phyloP scores from a whole-genome alignment of 2,329 filamentous ascomycete species.

The Colletotrichum cuscutae region DNA sequence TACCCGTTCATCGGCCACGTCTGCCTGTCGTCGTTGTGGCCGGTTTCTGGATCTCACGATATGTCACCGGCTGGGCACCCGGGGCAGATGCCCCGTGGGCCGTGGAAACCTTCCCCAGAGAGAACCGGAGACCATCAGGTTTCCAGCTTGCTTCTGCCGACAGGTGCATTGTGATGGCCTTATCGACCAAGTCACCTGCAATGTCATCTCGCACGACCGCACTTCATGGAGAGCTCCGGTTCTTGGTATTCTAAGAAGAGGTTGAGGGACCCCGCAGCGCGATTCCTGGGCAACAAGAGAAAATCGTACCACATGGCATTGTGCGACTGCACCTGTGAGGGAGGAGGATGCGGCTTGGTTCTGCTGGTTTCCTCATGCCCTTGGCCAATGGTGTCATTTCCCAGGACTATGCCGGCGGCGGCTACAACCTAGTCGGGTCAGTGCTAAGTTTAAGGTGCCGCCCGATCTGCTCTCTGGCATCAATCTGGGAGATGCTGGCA shows the following conservation, averaged over 20 bases:
- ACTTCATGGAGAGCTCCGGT: not conserved
- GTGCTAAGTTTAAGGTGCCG: not conserved
- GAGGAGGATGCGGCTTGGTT: not conserved
- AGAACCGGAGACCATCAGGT: not conserved
- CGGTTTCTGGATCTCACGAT: not conserved
- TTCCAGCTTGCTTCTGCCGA: not conserved
- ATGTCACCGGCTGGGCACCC: conserved; percentile 20
- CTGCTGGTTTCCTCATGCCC: not conserved
- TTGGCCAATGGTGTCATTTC: conserved; percentile 6
- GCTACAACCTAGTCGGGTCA: not conserved
- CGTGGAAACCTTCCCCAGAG: not conserved
- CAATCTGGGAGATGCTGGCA: not conserved
- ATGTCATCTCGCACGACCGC: not conserved
- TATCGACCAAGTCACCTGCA: not conserved
- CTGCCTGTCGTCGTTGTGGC: not conserved
- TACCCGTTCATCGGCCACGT: not conserved
- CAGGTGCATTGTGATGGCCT: conserved; percentile 17
- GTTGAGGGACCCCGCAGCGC: not conserved
- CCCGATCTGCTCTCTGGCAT: not conserved
- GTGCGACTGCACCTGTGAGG: not conserved
- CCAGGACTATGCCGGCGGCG: conserved; percentile 1
- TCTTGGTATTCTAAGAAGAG: no score
- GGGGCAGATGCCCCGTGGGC: not conserved
- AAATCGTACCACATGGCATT: conserved; percentile 28
- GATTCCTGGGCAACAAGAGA: not conserved